phyloP scores from a whole-genome alignment of 2,329 filamentous ascomycete species.

The Alternaria postmessia region DNA sequence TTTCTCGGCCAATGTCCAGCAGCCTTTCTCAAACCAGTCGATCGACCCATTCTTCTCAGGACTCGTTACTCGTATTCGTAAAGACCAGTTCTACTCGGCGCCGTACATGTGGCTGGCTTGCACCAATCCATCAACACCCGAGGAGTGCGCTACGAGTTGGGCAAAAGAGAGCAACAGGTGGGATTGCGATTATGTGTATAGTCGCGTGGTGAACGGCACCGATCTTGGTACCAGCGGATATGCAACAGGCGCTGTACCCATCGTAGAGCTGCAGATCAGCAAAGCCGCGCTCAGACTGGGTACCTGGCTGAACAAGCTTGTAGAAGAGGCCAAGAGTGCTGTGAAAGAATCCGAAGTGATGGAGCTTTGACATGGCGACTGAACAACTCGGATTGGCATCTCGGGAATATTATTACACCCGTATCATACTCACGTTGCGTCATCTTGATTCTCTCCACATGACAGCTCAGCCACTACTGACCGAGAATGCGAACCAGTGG shows the following conservation, averaged over 20 bases:
- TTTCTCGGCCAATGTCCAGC: conserved; percentile 43
- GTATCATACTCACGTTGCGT: not conserved
- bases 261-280: conserved; percentile 53
- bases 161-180: conserved; percentile 51
- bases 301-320: conserved; percentile 52
- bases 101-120: conserved; percentile 49
- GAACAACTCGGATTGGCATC: not conserved
- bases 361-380: conserved; percentile 22
- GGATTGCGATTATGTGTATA: conserved; percentile 53
- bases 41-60: conserved; percentile 48
- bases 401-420: not conserved
- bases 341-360: conserved; percentile 23
- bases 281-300: conserved; percentile 52
- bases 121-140: conserved; percentile 41
- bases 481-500: conserved; percentile 2
- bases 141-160: conserved; percentile 49
- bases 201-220: conserved; percentile 36
- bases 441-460: not conserved
- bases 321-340: conserved; percentile 21
- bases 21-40: conserved; percentile 46
- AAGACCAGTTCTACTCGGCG: conserved; percentile 48
- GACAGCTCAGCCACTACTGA: not conserved
- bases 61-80: conserved; percentile 47
- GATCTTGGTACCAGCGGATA: conserved; percentile 51
- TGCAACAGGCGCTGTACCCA: conserved; percentile 49